These are phyloP conservation scores for Viridothelium virens DNA, from an alignment of 495 filamentous ascomycete genomes.

Conservation along the genomic window DNA sequence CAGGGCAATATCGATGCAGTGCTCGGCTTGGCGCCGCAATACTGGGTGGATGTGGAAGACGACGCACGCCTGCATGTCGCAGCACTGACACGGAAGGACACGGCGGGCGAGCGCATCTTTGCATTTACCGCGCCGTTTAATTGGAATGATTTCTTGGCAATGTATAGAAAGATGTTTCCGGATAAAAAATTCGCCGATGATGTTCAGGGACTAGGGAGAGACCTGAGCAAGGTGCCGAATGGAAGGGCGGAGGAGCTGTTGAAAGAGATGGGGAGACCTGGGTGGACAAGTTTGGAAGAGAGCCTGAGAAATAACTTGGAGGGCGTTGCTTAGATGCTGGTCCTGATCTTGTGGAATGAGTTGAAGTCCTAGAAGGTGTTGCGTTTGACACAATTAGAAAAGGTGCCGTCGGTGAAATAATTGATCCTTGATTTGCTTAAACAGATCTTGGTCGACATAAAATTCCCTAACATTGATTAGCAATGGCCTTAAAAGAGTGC, in stretches of 20 bases:
- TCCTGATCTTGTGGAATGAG: too few species aligned
- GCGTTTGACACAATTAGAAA: too few species aligned
- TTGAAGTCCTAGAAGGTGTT: too few species aligned
- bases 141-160: constrained; percentile 35
- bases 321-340: not conserved
- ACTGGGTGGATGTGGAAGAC: constrained; percentile 44
- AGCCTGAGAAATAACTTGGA: constrained; percentile 16
- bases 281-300: constrained; percentile 26
- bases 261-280: constrained; percentile 28
- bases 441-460: too few species aligned
- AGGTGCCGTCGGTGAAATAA: too few species aligned
- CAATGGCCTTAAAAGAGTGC: too few species aligned
- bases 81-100: constrained; percentile 38
- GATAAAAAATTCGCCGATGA: constrained; percentile 30
- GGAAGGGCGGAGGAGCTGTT: constrained; percentile 30
- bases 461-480: too few species aligned
- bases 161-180: constrained; percentile 33
- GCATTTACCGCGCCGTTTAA: constrained; percentile 37
- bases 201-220: constrained; percentile 17
- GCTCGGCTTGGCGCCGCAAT: constrained; percentile 19
- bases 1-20: constrained; percentile 14
- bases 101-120: constrained; percentile 43
- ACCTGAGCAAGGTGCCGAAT: constrained; percentile 30
- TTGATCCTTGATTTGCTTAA: too few species aligned
- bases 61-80: constrained; percentile 42